A percentile compares a stretch with the other conserved stretches of the same genome.
Conservation (phyloP, 1,284 basidiomycete species). For the Marasmius fiardii region DNA sequence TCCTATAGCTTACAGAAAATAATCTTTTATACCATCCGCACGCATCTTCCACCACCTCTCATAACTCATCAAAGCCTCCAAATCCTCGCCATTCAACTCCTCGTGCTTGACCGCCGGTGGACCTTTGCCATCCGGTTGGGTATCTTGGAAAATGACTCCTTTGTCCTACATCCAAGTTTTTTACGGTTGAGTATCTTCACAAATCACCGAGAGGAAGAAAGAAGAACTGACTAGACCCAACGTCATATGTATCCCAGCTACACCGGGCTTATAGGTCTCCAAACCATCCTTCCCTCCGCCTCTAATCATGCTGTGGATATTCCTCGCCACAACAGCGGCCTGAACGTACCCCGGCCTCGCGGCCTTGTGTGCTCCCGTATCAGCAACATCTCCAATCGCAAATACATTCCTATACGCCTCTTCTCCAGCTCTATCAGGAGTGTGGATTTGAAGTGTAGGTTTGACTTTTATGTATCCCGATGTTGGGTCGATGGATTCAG, state of each 20-base stretch:
- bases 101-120: not conserved
- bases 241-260: conserved; percentile 3
- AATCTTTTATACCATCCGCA: not conserved
- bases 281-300: not conserved
- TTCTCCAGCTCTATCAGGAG: too few species aligned
- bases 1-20: too few species aligned
- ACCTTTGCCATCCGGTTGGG: not conserved
- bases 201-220: not conserved
- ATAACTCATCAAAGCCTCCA: not conserved
- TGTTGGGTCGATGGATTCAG: conserved; percentile 18
- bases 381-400: conserved; percentile 44
- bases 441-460: conserved; percentile 31
- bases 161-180: not conserved
- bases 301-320: conserved; percentile 22
- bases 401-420: too few species aligned
- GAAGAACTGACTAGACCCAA: conserved; percentile 6
- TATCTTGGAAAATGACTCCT: not conserved
- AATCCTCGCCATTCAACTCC: not conserved
- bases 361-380: conserved; percentile 38
- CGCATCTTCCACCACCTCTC: not conserved
- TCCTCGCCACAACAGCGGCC: conserved; percentile 21
- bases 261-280: not conserved
- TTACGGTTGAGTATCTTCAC: not conserved
- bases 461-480: conserved; percentile 29
- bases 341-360: conserved; percentile 26